phyloP scores from a whole-genome alignment of 169 alveolate genomes.

The Perkinsus olseni region DNA sequence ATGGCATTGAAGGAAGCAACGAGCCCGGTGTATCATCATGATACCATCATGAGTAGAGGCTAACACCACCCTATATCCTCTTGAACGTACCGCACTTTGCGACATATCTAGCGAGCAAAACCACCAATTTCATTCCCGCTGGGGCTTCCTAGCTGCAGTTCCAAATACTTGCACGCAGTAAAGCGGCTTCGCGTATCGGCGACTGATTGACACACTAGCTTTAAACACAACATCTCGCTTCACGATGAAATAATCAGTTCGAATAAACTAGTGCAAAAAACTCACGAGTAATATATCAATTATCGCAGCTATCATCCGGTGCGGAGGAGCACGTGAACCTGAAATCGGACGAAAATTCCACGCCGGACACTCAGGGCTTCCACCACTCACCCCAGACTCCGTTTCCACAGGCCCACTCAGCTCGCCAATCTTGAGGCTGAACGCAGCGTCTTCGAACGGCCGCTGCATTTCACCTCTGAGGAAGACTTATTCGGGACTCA shows the following conservation, averaged over 20 bases:
- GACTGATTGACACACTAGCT: too few species aligned
- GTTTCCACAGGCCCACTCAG: constrained; percentile 66
- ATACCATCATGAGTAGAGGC: too few species aligned
- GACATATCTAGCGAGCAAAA: too few species aligned
- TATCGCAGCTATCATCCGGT: not conserved
- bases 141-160: too few species aligned
- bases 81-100: too few species aligned
- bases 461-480: constrained; percentile 63
- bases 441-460: constrained; percentile 70
- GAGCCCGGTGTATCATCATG: not conserved
- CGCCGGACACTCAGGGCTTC: not conserved
- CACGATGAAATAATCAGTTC: not conserved
- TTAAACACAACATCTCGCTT: not conserved
- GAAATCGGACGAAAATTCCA: not conserved
- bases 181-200: too few species aligned
- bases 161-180: too few species aligned
- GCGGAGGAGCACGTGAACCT: not conserved
- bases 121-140: too few species aligned
- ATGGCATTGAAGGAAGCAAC: not conserved
- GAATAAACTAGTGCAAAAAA: not conserved
- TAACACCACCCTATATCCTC: too few species aligned
- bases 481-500: not conserved
- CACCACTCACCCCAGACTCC: constrained; percentile 60
- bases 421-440: constrained; percentile 60
- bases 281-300: not conserved